Percentiles rank a stretch among this genome's conserved stretches.
Conservation (phyloP, 495 filamentous ascomycete species). For the Penicillium cataractarum region DNA sequence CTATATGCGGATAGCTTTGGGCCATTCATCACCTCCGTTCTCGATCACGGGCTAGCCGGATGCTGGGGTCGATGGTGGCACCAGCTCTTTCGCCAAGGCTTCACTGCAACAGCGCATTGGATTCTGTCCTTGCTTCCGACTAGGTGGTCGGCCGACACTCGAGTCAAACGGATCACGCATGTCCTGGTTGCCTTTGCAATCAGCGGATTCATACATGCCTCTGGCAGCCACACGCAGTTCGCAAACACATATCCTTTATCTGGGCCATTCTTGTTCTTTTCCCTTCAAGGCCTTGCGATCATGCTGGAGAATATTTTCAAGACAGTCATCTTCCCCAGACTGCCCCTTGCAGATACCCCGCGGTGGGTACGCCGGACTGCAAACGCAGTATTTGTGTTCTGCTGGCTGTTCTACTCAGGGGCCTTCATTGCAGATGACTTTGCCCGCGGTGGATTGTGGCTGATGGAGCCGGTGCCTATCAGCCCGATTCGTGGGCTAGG, state of each 20-base stretch:
- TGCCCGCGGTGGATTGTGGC: conserved; percentile 60
- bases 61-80: conserved; percentile 90
- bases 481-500: conserved; percentile 60
- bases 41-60: conserved; percentile 70
- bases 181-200: conserved; percentile 57
- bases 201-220: conserved; percentile 63
- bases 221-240: conserved; percentile 58
- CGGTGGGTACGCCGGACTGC: conserved; percentile 43
- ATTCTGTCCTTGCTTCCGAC: conserved; percentile 47
- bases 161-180: conserved; percentile 29
- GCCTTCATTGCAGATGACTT: conserved; percentile 64
- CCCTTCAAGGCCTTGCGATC: conserved; percentile 58
- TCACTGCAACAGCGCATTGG: conserved; percentile 59
- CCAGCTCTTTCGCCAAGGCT: conserved; percentile 77
- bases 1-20: conserved; percentile 69
- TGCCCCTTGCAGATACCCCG: conserved; percentile 37
- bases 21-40: conserved; percentile 51
- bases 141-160: conserved; percentile 10
- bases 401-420: conserved; percentile 63
- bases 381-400: conserved; percentile 55
- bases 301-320: conserved; percentile 49
- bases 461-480: conserved; percentile 71
- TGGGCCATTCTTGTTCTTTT: conserved; percentile 58
- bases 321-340: conserved; percentile 23
- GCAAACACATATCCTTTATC: conserved; percentile 44